These are phyloP conservation scores for Haplosporangium sp. DNA, from an alignment of 371 early-diverging fungal species.

Conservation along the genomic window DNA sequence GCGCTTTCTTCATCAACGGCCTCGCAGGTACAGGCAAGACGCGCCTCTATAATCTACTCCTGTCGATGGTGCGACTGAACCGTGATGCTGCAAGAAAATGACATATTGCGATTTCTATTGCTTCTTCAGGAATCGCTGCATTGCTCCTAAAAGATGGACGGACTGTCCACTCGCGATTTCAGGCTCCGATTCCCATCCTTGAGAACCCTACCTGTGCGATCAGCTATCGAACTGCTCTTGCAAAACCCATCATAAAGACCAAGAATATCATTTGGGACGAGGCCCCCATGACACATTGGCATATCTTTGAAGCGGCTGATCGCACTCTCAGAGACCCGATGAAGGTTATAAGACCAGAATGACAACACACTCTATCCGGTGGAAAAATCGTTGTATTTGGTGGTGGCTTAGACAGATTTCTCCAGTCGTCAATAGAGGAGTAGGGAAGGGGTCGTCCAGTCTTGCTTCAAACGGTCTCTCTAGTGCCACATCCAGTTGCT, in stretches of 20 bases:
- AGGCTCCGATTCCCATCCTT: slow-evolving; percentile 26
- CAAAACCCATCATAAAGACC: slow-evolving; percentile 13
- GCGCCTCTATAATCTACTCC: neutral
- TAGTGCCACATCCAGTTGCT: no score
- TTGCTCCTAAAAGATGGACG: slow-evolving; percentile 46
- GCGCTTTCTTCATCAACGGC: slow-evolving; percentile 16
- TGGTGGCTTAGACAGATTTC: no score
- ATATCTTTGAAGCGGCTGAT: slow-evolving; percentile 40
- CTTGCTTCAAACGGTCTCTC: no score
- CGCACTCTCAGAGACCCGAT: slow-evolving; percentile 36
- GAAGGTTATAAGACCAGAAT: no score
- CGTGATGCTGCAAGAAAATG: no score
- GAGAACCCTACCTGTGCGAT: slow-evolving; percentile 23
- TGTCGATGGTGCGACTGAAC: slow-evolving; percentile 5
- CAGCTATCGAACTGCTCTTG: neutral
- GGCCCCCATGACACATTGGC: slow-evolving; percentile 37
- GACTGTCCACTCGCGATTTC: slow-evolving; percentile 49
- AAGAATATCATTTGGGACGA: slow-evolving; percentile 56
- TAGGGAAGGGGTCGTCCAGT: no score
- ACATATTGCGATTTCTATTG: slow-evolving; percentile 15
- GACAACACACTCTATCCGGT: no score
- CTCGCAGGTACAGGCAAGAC: slow-evolving; percentile 34
- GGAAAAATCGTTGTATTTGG: no score
- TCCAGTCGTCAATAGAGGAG: no score
- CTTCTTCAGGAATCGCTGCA: slow-evolving; percentile 31